Conservation (phyloP, 2,329 filamentous ascomycete species). For the Phyllosticta citrichinensis region DNA sequence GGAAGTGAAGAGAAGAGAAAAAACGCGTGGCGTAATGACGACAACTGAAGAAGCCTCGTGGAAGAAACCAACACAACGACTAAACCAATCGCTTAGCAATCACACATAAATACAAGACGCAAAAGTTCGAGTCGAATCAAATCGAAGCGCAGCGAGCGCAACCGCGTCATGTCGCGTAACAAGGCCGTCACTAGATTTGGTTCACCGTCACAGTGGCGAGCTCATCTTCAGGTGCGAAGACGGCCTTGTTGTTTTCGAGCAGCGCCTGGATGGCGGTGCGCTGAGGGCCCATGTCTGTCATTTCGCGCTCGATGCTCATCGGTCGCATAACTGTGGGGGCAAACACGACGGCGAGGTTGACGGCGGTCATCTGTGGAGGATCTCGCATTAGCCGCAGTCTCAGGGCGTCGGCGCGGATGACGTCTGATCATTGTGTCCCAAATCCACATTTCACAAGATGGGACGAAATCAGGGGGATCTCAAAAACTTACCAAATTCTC, state of each 20-base stretch:
- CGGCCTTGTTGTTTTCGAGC: constrained; percentile 76
- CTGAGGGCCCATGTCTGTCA: constrained; percentile 92
- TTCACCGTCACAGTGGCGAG: background rate
- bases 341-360: constrained; percentile 94
- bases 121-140: too few relatives aligned
- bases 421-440: background rate
- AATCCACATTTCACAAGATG: background rate
- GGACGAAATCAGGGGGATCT: background rate
- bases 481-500: constrained; percentile 63
- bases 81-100: too few relatives aligned
- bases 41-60: too few relatives aligned
- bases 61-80: too few relatives aligned
- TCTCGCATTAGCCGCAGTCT: background rate
- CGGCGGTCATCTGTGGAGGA: constrained; percentile 68
- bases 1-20: too few relatives aligned
- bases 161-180: background rate
- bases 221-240: constrained; percentile 46
- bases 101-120: too few relatives aligned
- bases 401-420: background rate
- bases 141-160: too few relatives aligned
- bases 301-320: constrained; percentile 78
- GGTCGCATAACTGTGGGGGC: constrained; percentile 96
- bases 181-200: background rate
- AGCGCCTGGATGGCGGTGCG: constrained; percentile 87
- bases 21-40: too few relatives aligned